These are phyloP conservation scores for Phialophora expanda DNA, from an alignment of 2,329 filamentous ascomycete species.

Conservation along the genomic window DNA sequence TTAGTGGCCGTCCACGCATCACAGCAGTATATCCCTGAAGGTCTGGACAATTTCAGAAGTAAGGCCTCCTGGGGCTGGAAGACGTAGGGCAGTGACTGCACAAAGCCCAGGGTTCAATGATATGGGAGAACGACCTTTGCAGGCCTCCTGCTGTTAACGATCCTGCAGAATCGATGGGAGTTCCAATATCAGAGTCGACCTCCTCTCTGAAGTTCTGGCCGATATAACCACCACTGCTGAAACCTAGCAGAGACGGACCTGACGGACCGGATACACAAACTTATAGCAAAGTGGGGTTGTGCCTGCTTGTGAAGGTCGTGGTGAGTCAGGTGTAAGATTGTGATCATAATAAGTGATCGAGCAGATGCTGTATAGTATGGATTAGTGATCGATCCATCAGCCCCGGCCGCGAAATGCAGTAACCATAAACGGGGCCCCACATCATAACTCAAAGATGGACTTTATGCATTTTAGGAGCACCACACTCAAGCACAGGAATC, in stretches of 20 bases:
- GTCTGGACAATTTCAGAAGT: background rate
- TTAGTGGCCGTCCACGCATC: slow-evolving; percentile 14
- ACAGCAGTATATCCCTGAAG: background rate
- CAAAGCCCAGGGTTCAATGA: background rate
- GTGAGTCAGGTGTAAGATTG: background rate
- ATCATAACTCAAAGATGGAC: background rate
- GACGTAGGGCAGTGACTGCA: background rate
- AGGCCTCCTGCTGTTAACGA: no score
- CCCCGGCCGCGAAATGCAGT: background rate
- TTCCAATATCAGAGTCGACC: no score
- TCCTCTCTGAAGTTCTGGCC: no score
- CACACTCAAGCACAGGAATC: background rate
- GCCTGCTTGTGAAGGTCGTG: background rate
- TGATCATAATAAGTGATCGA: background rate
- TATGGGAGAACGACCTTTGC: no score
- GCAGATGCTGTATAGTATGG: background rate
- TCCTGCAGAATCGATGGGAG: no score
- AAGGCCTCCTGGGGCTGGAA: background rate
- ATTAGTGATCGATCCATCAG: background rate
- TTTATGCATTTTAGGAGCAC: background rate
- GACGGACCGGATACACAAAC: no score
- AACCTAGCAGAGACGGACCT: no score
- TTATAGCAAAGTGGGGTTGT: no score
- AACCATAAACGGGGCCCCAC: background rate
- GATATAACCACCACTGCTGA: no score